Evolutionary conservation across 176 grass and related monocot species (phyloP).

Genomic region (Triticum urartu): DNA sequence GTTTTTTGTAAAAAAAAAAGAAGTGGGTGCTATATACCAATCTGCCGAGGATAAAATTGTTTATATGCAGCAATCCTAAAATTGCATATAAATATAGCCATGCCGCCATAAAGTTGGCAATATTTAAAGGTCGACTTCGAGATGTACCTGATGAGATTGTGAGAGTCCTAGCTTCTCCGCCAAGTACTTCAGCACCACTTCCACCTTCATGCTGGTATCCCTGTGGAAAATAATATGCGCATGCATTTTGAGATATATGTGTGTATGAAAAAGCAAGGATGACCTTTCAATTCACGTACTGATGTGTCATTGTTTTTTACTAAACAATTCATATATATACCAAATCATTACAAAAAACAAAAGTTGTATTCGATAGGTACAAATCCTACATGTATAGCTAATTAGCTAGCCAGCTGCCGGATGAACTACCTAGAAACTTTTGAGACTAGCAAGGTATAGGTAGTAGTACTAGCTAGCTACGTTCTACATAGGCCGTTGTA

Average conservation of each 20-base stretch:
- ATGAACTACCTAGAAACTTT: constrained; percentile 25
- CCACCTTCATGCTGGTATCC: constrained; percentile 71
- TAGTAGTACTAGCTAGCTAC: neutral
- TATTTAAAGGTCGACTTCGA: neutral
- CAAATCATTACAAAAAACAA: neutral
- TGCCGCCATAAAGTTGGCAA: neutral
- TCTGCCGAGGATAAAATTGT: neutral
- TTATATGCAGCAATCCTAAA: too few species aligned
- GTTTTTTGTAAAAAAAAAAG: neutral
- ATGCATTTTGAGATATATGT: constrained; percentile 25
- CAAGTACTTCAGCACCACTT: constrained; percentile 78
- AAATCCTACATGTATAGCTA: constrained; percentile 6
- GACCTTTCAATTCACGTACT: constrained; percentile 17
- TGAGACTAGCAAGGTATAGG: constrained; percentile 4
- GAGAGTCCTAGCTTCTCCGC: constrained; percentile 66
- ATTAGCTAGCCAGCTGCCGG: neutral
- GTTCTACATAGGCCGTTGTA: neutral
- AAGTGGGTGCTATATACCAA: neutral
- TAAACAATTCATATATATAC: neutral
- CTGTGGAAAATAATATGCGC: constrained; percentile 39
- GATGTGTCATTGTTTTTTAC: neutral
- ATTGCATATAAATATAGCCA: neutral
- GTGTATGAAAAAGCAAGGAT: neutral
- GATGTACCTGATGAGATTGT: constrained; percentile 60
- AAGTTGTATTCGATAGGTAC: constrained; percentile 27